Percentiles rank a stretch among this genome's conserved stretches.
Conservation (phyloP, 257 asterid species). For the Henckelia pumila region DNA sequence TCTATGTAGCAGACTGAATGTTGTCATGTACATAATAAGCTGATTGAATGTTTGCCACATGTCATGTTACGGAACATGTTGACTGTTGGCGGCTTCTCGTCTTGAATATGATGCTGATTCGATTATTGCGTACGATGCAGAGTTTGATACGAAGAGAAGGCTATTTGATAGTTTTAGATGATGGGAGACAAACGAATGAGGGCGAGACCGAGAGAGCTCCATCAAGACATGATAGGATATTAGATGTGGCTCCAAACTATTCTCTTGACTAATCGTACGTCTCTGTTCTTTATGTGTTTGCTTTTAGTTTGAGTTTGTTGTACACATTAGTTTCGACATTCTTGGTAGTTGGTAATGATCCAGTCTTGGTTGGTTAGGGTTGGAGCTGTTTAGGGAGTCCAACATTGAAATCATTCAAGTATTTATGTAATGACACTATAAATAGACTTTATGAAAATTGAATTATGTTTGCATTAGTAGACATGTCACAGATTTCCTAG, state of each 20-base stretch:
- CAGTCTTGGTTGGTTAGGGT: background rate
- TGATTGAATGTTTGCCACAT: background rate
- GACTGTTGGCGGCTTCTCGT: background rate
- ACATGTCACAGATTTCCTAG: background rate
- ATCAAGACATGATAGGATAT: conserved; percentile 75
- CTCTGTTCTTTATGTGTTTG: background rate
- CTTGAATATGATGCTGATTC: background rate
- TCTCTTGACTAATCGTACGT: conserved; percentile 46
- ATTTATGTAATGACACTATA: background rate
- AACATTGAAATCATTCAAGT: background rate
- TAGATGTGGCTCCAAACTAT: conserved; percentile 90
- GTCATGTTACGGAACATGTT: background rate
- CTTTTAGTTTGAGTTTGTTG: background rate
- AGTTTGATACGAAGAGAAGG: conserved; percentile 87
- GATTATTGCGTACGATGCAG: conserved; percentile 39
- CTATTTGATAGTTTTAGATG: conserved; percentile 82
- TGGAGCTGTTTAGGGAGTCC: background rate
- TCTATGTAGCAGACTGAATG: background rate
- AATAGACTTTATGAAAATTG: background rate
- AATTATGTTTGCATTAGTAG: background rate
- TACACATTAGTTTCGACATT: background rate
- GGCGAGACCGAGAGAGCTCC: conserved; percentile 46
- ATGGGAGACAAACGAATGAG: conserved; percentile 61
- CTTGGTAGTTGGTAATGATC: background rate
- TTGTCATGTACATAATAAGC: background rate